Percentiles rank a stretch among this genome's conserved stretches.
These are phyloP conservation scores for Anthracocystis walkeri DNA, from an alignment of 1,284 basidiomycete species.

Conservation along the genomic window DNA sequence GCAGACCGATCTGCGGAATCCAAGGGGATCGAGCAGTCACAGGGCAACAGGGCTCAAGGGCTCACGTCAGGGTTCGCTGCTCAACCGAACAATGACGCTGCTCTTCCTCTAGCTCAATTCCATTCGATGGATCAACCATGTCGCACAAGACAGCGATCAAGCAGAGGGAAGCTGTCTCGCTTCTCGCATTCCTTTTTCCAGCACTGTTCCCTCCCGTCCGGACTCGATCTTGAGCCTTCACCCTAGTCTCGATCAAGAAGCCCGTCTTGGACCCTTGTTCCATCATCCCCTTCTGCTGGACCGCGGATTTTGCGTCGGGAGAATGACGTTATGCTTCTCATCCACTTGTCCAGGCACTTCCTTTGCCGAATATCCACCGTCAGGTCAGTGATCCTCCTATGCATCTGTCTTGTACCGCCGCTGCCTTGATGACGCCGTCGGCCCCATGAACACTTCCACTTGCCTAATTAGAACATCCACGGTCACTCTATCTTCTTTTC, in stretches of 20 bases:
- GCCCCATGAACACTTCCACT: slow-evolving; percentile 1
- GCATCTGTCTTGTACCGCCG: neutral
- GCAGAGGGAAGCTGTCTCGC: slow-evolving; percentile 11
- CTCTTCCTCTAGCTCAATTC: neutral
- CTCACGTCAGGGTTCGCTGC: slow-evolving; percentile 41
- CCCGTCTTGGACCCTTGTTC: slow-evolving; percentile 35
- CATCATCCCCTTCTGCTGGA: slow-evolving; percentile 3
- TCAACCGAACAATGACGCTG: slow-evolving; percentile 21
- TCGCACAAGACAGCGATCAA: slow-evolving; percentile 10
- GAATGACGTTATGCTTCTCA: slow-evolving; percentile 29
- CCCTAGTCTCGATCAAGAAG: slow-evolving; percentile 21
- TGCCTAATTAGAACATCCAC: slow-evolving; percentile 1
- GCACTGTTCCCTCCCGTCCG: neutral
- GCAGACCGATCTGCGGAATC: neutral
- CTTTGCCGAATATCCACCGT: neutral
- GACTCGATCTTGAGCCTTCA: neutral
- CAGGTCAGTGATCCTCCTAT: neutral
- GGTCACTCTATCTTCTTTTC: neutral
- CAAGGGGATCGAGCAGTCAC: slow-evolving; percentile 8
- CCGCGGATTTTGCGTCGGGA: neutral
- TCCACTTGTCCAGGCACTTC: neutral
- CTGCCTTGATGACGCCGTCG: slow-evolving; percentile 18
- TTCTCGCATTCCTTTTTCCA: slow-evolving; percentile 8
- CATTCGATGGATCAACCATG: slow-evolving; percentile 1
- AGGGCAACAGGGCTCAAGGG: slow-evolving; percentile 18